Base-by-base conservation (phyloP, 2,329 filamentous ascomycete genomes). In the Endoconidiophora laricicola region DNA sequence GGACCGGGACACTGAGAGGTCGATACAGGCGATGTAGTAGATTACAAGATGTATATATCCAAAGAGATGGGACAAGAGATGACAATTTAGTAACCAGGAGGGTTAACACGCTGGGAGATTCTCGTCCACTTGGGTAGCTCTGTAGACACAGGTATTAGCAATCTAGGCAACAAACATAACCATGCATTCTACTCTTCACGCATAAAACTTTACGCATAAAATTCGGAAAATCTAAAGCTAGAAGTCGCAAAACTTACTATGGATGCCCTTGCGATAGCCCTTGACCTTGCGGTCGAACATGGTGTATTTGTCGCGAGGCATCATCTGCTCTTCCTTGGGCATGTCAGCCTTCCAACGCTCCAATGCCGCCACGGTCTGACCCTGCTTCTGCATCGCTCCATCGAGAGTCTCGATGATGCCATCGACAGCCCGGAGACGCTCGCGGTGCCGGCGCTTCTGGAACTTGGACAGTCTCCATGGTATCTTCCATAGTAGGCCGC, bases 241-340 rank as follows among this genome's bases (percentile, higher is more conserved):
- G 46, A 37, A 18, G 4, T n/a, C 48, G 12, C 18, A 40, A 9
- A 39, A 78, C 86, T 59, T 74, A 94, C 88, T 96, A 69, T 96
- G 90, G 65, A 98, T 88, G 50, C 87, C 86, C 78, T 98, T 98
- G 63, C 91, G 75, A 66, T 96, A 98, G 59, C 78, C 81, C 78
- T 88, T 94, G 64, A 84, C 87, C 67, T 96, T 95, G 59, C 88
- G 81, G 66, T 94, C 90, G 66, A 96, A 98, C 60, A 98, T 83
- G 24, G 86, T 94, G 69, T 98, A 98, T 69, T 98, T 98, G 69
- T 98, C 91, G 66, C 78, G 83, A 44, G 91, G 83, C 64, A 94
- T 64, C 91, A 98, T 98, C 72, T 96, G 87, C 60, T 79, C 75
- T 73, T 98, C 91, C 23, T 79, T 83, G 20, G 91, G 91, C 91